These are phyloP conservation scores for Epichloe coenophiala DNA, from an alignment of 2,329 filamentous ascomycete species.

Conservation along the genomic window DNA sequence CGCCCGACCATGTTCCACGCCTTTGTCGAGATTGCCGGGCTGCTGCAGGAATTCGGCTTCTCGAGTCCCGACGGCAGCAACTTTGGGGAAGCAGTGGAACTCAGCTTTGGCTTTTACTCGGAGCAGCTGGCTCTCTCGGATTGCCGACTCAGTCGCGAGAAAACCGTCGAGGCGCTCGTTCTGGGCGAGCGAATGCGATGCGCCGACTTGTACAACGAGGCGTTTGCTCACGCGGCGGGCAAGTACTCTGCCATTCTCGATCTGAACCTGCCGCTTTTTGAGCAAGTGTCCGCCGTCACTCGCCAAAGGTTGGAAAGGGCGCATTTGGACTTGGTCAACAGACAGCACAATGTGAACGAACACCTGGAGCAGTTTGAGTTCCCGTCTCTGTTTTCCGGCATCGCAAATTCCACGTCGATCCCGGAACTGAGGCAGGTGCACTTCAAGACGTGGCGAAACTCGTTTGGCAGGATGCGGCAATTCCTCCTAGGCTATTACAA, in stretches of 20 bases:
- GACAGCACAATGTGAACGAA: constrained; percentile 54
- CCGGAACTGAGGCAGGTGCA: constrained; percentile 64
- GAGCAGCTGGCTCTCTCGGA: constrained; percentile 68
- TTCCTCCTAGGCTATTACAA: constrained; percentile 59
- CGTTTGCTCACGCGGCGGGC: constrained; percentile 81
- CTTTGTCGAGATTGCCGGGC: constrained; percentile 37
- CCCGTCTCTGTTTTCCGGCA: constrained; percentile 74
- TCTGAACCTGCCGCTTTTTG: constrained; percentile 54
- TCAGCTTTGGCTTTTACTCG: constrained; percentile 61
- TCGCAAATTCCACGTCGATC: constrained; percentile 70
- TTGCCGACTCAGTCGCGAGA: constrained; percentile 68
- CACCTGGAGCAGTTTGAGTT: constrained; percentile 85
- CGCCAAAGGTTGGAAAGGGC: constrained; percentile 71
- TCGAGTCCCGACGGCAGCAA: constrained; percentile 40
- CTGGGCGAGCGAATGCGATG: constrained; percentile 79
- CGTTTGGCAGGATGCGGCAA: constrained; percentile 61
- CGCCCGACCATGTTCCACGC: constrained; percentile 39
- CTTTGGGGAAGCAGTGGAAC: constrained; percentile 45
- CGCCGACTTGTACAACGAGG: constrained; percentile 73
- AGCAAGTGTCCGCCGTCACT: constrained; percentile 56
- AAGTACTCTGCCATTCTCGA: constrained; percentile 64
- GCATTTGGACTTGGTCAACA: constrained; percentile 62
- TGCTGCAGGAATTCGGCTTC: constrained; percentile 46
- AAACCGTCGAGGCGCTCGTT: constrained; percentile 80
- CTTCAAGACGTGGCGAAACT: constrained; percentile 71